Evolutionary conservation across 179 eudicot genomes (phyloP).

Genomic region (Heliamphora pulchella): DNA sequence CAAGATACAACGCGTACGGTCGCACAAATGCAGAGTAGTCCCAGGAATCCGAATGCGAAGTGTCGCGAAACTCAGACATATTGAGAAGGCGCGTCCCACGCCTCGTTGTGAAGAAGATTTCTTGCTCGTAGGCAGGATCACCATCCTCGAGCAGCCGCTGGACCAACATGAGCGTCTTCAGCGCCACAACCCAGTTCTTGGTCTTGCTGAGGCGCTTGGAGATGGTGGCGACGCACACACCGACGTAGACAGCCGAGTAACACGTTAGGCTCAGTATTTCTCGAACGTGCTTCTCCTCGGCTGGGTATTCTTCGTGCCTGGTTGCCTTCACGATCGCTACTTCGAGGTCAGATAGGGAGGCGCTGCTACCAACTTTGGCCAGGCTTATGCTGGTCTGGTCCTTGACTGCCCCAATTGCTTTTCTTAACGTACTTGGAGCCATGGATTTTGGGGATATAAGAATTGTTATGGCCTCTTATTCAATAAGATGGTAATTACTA

Average conservation of each 20-base stretch:
- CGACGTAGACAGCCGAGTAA: constrained; percentile 37
- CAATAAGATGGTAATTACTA: not conserved
- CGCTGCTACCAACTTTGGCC: constrained; percentile 55
- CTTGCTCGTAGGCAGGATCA: constrained; percentile 54
- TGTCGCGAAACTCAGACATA: constrained; percentile 62
- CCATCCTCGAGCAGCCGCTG: constrained; percentile 57
- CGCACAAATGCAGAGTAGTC: constrained; percentile 62
- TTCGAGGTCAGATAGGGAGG: constrained; percentile 59
- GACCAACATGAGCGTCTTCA: constrained; percentile 56
- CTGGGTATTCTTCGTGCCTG: constrained; percentile 64
- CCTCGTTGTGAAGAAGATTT: constrained; percentile 62
- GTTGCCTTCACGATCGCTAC: constrained; percentile 80
- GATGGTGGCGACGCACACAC: constrained; percentile 45
- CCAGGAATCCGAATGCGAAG: constrained; percentile 45
- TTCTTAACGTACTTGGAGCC: constrained; percentile 47
- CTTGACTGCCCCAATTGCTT: constrained; percentile 80
- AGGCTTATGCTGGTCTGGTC: constrained; percentile 74
- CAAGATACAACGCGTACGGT: constrained; percentile 52
- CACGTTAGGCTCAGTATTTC: constrained; percentile 59
- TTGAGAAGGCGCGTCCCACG: constrained; percentile 65
- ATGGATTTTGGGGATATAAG: constrained; percentile 3
- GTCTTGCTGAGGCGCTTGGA: constrained; percentile 66
- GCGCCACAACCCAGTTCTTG: constrained; percentile 69
- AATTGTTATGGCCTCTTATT: not conserved
- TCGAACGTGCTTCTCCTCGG: constrained; percentile 46